Evolutionary conservation across 2,329 filamentous ascomycete genomes (phyloP).

Genomic region (Chrysoporthe cubensis): DNA sequence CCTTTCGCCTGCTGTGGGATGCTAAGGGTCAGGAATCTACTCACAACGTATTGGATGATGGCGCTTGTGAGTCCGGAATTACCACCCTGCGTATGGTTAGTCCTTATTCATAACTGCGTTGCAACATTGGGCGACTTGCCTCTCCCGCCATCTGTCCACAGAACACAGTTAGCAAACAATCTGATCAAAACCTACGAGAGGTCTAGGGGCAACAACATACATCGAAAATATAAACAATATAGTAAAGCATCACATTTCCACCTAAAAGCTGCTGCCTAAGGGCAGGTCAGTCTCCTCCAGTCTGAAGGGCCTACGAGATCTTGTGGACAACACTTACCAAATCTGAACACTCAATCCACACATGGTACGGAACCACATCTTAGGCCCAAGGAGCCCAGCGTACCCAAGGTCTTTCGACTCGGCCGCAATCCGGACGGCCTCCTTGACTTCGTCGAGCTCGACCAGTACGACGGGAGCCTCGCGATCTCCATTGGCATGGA

Average conservation of each 20-base stretch:
- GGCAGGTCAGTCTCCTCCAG: not conserved
- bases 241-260: constrained; percentile 63
- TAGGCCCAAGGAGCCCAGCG: constrained; percentile 49
- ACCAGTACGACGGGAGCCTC: constrained; percentile 51
- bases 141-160: constrained; percentile 21
- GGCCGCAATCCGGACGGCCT: constrained; percentile 43
- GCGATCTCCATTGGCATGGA: constrained; percentile 61
- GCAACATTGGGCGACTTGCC: not conserved
- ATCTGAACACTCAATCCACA: constrained; percentile 58
- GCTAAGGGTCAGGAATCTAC: not conserved
- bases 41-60: constrained; percentile 54
- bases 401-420: constrained; percentile 45
- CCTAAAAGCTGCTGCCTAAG: constrained; percentile 57
- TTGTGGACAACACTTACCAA: constrained; percentile 33
- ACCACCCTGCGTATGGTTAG: constrained; percentile 25
- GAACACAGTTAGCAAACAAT: not conserved
- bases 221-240: constrained; percentile 65
- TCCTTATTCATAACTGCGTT: not conserved
- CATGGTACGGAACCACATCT: constrained; percentile 55
- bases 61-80: constrained; percentile 49
- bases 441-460: constrained; percentile 31
- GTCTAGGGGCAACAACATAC: constrained; percentile 33
- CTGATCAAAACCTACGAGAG: not conserved
- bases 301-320: not conserved
- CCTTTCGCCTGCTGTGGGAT: not conserved